Evolutionary conservation across 495 filamentous ascomycete species (phyloP), one percentile per base, ranked within the genome.

Genomic region (Opeltia flavorubescens): DNA sequence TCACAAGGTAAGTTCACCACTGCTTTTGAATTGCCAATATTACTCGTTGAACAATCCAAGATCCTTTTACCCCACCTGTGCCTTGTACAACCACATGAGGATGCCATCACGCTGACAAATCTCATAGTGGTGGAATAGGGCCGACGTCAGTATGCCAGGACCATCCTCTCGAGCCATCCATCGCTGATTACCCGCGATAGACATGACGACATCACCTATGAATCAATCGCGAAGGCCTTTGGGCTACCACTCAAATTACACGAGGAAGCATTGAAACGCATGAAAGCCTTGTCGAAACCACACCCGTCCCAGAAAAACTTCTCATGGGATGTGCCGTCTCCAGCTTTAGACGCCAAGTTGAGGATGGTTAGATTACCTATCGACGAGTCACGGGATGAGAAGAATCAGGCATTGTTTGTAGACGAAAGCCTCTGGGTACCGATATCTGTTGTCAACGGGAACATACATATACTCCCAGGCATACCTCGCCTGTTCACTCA

Each of bases 171-270:
- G 11, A 5, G 5, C 39, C 47, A 36, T 44, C 21, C 21, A 38
- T n/a, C 44, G 46, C 40, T 51, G 47, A 49, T 39, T 27, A 34
- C 40, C 23, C 8, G 30, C 27, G 49, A 50, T 55, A 91, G 83
- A 46, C 91, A 96, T 66, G 91, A 98, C 58, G 91, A 98, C 58
- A 96, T 98, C 52, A 96, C 91, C 30, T 98, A 98, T 70, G 66
- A 79, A 56, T 89, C 89, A 20, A 89, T 98, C 56, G 91, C 86
- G 33, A 85, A 86, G 52, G 91, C 88, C 20, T 98, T 95, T 61
- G 60, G 64, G 30, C 70, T 95, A 2, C 74, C 80, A 9, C 70
- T 96, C 0, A 69, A 76, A 47, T 69, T 94, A 13, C 86, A 98
- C 67, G 52, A 83, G 28, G 71, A 75, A 33, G 77, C 91, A 1